Percentiles rank a stretch among this genome's conserved stretches.
Evolutionary conservation across 2,329 filamentous ascomycete species (phyloP).

Genomic region (Fusarium hostae): DNA sequence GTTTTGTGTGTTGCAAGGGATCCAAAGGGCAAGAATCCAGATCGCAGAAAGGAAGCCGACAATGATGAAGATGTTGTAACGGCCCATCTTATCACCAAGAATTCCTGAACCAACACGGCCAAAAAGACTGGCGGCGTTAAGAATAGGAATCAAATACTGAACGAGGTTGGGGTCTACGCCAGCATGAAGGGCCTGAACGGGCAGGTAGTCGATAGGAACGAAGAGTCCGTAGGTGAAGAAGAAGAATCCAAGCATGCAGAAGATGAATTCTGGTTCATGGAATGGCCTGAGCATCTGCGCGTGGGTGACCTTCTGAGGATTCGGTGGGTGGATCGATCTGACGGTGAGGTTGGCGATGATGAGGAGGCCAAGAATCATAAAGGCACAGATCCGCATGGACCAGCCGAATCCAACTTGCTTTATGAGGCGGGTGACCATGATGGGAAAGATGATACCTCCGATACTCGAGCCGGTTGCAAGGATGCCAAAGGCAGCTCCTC

Average conservation of each 20-base stretch:
- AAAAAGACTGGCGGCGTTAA: slow-evolving; percentile 54
- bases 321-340: slow-evolving; percentile 37
- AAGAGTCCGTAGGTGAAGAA: slow-evolving; percentile 52
- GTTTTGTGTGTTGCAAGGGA: slow-evolving; percentile 47
- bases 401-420: slow-evolving; percentile 52
- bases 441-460: slow-evolving; percentile 55
- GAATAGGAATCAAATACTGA: slow-evolving; percentile 52
- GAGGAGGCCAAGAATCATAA: slow-evolving; percentile 51
- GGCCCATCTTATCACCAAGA: slow-evolving; percentile 51
- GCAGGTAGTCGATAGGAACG: slow-evolving; percentile 51
- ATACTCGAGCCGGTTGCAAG: slow-evolving; percentile 51
- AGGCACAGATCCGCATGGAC: slow-evolving; percentile 53
- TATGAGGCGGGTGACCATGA: slow-evolving; percentile 53
- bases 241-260: slow-evolving; percentile 49
- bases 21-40: slow-evolving; percentile 56
- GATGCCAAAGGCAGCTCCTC: slow-evolving; percentile 51
- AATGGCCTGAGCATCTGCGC: slow-evolving; percentile 49
- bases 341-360: slow-evolving; percentile 48
- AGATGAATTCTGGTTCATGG: slow-evolving; percentile 47
- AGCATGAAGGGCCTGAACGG: slow-evolving; percentile 46
- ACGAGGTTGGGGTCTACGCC: slow-evolving; percentile 46
- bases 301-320: slow-evolving; percentile 43
- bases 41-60: slow-evolving; percentile 56
- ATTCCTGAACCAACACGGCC: slow-evolving; percentile 50
- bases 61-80: slow-evolving; percentile 57